Evolutionary conservation across 2,329 filamentous ascomycete genomes (phyloP), one percentile per base, ranked within the genome.

Genomic region (Alternaria burnsii): DNA sequence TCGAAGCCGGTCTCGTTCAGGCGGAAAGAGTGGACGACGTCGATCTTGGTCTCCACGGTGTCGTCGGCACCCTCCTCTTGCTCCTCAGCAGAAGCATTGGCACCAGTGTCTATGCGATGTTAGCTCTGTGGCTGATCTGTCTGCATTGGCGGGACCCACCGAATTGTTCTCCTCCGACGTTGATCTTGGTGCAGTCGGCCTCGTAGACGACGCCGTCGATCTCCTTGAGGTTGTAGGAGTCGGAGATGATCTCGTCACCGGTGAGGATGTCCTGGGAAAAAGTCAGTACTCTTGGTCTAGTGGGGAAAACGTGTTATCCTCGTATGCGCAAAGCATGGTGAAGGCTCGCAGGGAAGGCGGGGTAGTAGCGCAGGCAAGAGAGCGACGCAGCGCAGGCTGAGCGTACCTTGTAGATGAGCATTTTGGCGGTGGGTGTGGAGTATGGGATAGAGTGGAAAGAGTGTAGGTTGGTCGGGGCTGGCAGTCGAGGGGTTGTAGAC

Each of bases 81-180:
- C 79, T 91, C 94, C 85, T 98, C 95, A 65, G 95, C 94, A 74
- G 94, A 98, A 73, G 95, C 92, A 83, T 99, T 99, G 86, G 94
- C 95, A 81, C 95, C 95, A 76, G 87, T 95, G 81, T 95, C 91
- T 93, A 61, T 36, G 38, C 30, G 4, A 3, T 26, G 55, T 65
- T 62, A 63, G 64, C 30, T 47, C 51, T 14, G 53, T 43, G 51
- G 34, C 41, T 50, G 57, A 40, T 52, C 18, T 26, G 30, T 11
- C 43, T 38, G 58, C 44, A 40, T 11, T 16, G 34, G 26, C 40
- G 30, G 59, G 32, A 60, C 89, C 70, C 80, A 93, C 91, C 85
- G 78, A 96, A 88, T 69, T 86, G 81, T 78, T 94, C 88, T 67
- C 81, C 87, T 68, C 89, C 93, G 81, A 94, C 85, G 62, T 87